Percentiles rank a stretch among this genome's conserved stretches.
These are phyloP conservation scores for Pseudophaeomoniella oleicola DNA, from an alignment of 2,329 filamentous ascomycete species.

Conservation along the genomic window DNA sequence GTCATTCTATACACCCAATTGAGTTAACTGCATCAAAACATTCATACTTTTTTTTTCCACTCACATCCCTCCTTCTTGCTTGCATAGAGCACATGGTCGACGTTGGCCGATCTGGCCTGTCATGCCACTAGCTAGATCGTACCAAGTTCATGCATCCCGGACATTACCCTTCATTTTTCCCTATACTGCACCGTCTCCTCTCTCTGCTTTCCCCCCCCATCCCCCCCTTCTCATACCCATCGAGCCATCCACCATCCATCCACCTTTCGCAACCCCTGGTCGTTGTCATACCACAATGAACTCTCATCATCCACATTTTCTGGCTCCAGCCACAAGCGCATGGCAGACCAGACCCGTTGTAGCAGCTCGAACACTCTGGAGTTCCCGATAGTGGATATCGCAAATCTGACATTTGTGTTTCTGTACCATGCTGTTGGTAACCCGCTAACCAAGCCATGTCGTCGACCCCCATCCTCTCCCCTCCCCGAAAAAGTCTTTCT, in stretches of 20 bases:
- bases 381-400: background rate
- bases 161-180: no score
- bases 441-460: background rate
- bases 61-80: no score
- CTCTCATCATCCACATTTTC: background rate
- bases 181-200: background rate
- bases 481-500: no score
- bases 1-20: no score
- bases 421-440: background rate
- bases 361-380: no score
- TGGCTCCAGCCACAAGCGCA: background rate
- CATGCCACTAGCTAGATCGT: background rate
- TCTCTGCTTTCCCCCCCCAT: background rate
- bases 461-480: background rate
- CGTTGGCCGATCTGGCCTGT: no score
- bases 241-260: no score
- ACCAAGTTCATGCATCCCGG: no score
- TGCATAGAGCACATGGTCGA: no score
- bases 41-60: no score
- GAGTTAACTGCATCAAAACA: no score
- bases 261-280: no score
- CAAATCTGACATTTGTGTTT: background rate
- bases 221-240: background rate
- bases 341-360: background rate
- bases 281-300: background rate